phyloP scores from a whole-genome alignment of 441 rosid genomes.

The Lepidium campestre region DNA sequence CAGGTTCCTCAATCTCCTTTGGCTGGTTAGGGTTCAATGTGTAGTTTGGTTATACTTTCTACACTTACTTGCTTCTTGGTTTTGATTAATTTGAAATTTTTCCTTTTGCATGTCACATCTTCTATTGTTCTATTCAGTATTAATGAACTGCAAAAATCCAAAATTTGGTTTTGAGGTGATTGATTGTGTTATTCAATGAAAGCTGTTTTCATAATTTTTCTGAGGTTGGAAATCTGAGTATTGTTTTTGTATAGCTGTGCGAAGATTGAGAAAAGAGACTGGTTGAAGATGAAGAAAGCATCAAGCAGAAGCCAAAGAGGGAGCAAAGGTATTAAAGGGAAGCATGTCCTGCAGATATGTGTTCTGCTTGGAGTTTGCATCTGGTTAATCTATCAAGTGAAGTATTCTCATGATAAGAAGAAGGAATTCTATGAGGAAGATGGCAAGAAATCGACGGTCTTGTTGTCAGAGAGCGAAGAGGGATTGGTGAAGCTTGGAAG shows the following conservation, averaged over 20 bases:
- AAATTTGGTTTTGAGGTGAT: background rate
- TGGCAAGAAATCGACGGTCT: constrained; percentile 20
- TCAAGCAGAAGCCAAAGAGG: constrained; percentile 67
- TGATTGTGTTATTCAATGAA: background rate
- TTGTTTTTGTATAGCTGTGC: constrained; percentile 17
- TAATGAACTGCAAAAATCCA: background rate
- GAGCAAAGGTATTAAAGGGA: constrained; percentile 54
- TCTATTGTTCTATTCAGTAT: background rate
- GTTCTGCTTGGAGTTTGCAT: constrained; percentile 76
- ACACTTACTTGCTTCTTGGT: background rate
- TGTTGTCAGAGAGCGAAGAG: constrained; percentile 18
- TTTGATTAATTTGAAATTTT: background rate
- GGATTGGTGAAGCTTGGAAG: constrained; percentile 42
- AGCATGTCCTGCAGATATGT: constrained; percentile 71
- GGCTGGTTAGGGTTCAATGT: background rate
- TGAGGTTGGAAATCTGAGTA: background rate
- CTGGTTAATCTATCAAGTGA: constrained; percentile 89
- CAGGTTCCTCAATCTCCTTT: background rate
- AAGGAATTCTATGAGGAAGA: constrained; percentile 58
- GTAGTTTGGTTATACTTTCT: background rate
- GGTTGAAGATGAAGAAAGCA: constrained; percentile 54
- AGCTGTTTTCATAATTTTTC: constrained; percentile 1
- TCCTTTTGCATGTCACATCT: constrained; percentile 28
- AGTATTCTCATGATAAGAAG: constrained; percentile 80
- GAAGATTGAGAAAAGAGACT: constrained; percentile 8